Base-by-base conservation (phyloP, 163 green algal species). In the Scenedesmus sp. region DNA sequence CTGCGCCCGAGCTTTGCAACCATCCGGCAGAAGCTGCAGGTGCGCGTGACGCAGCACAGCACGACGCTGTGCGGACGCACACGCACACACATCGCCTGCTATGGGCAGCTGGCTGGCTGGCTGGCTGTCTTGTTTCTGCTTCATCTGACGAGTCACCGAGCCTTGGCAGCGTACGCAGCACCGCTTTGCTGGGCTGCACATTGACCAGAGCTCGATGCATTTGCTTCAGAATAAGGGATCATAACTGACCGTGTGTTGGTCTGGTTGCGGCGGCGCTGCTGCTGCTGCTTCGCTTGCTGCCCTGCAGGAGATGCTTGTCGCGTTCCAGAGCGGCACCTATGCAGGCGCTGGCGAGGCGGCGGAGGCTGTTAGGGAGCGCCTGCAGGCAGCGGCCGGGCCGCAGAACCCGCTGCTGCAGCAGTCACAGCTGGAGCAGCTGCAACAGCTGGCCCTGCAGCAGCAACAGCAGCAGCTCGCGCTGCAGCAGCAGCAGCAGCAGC, bases 1-100 rank as follows among this genome's bases (percentile, higher is more conserved):
- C 37, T 90, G 30, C 88, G 94, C 43, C 94, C 94, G 20, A 92
- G 89, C 87, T 96, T 96, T 81, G 73, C 91, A 20, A 88, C 86
- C 22, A 92, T 96, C 83, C 85, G 94, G n/a, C 24, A 91, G 46
- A 84, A 87, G n/a, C 89, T 96, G 44, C 59, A 87, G 42, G 94
- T 94, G 82, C 65, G 83, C 46, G 40, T 26, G 2, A 73, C 51
- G 0, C 72, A 59, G 44, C n/a, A 13, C 4, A 30, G 44, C 43
- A 37, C n/a, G n/a, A n/a, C n/a, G n/a, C n/a, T n/a, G n/a, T n/a
- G n/a, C n/a, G n/a, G n/a, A n/a, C 42, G 80, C 80, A 65, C 15
- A 15, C 80, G 43, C 15, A 44, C 12, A 53, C 46, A 53, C 46
- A 53, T 10, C 46, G 46, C 46, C 46, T 53, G 46, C 10, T 10